phyloP scores from a whole-genome alignment of 2,329 filamentous ascomycete species.

The Fusarium luffae region DNA sequence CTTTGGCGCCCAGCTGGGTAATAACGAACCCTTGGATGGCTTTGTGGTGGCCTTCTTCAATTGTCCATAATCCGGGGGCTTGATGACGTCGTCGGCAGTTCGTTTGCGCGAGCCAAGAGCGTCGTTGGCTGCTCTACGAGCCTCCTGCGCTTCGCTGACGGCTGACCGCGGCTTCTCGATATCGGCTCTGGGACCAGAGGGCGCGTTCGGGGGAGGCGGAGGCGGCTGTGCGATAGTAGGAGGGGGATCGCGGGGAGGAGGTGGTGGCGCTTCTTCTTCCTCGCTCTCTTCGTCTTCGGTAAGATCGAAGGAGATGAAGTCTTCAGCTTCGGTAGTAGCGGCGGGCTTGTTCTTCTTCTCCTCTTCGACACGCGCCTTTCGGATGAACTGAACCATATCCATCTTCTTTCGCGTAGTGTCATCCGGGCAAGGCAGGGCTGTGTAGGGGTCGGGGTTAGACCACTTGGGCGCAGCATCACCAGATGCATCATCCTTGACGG shows the following conservation, averaged over 20 bases:
- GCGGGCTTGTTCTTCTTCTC: conserved; percentile 57
- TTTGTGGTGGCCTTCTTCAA: conserved; percentile 64
- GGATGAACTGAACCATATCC: conserved; percentile 90
- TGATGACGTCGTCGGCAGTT: conserved; percentile 75
- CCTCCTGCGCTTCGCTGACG: neutral
- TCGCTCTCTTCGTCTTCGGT: conserved; percentile 64
- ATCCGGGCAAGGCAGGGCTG: conserved; percentile 82
- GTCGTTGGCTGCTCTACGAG: conserved; percentile 52
- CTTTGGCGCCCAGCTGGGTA: conserved; percentile 63
- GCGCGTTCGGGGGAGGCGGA: conserved; percentile 40
- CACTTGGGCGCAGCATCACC: conserved; percentile 74
- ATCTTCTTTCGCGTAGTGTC: conserved; percentile 79
- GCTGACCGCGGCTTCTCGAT: conserved; percentile 11
- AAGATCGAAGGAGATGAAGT: conserved; percentile 90
- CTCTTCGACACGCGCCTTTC: conserved; percentile 81
- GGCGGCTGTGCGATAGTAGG: neutral
- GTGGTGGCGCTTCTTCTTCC: conserved; percentile 28
- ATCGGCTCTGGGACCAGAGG: conserved; percentile 39
- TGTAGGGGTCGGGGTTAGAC: conserved; percentile 97
- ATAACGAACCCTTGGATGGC: conserved; percentile 61
- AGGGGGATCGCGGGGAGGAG: conserved; percentile 25
- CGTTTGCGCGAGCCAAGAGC: conserved; percentile 77
- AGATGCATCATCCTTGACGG: conserved; percentile 46
- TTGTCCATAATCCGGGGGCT: conserved; percentile 63
- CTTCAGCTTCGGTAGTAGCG: conserved; percentile 71